These are phyloP conservation scores for Bacidia rubella DNA, from an alignment of 495 filamentous ascomycete genomes.

Conservation along the genomic window DNA sequence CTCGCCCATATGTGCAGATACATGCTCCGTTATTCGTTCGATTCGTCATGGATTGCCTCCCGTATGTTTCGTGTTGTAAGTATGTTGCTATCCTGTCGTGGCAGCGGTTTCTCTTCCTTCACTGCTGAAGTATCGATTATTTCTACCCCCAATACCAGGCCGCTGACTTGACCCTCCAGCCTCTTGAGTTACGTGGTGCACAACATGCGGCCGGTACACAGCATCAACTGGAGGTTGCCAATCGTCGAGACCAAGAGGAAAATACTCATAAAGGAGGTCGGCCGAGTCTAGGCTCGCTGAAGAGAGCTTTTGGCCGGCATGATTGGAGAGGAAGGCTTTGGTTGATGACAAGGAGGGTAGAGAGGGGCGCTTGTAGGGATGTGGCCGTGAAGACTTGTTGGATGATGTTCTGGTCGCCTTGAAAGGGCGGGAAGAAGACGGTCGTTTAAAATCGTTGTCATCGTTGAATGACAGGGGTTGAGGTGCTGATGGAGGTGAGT, in stretches of 20 bases:
- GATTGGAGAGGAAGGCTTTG: conserved; percentile 19
- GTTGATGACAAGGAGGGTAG: conserved; percentile 24
- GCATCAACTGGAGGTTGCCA: conserved; percentile 90
- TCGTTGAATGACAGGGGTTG: conserved; percentile 8
- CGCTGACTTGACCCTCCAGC: conserved; percentile 1
- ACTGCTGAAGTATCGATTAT: conserved; percentile 21
- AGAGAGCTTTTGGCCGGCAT: conserved; percentile 26
- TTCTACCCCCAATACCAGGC: conserved; percentile 8
- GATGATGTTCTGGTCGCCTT: conserved; percentile 17
- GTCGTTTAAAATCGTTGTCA: conserved; percentile 10
- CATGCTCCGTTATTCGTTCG: not conserved
- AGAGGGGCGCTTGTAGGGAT: conserved; percentile 25
- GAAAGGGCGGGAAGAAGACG: conserved; percentile 5
- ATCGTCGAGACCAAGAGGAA: conserved; percentile 75
- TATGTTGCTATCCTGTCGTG: not conserved
- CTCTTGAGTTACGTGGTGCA: conserved; percentile 50
- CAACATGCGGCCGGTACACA: conserved; percentile 83
- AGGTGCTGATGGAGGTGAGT: conserved; percentile 27
- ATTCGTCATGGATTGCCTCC: not conserved
- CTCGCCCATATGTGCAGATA: not conserved
- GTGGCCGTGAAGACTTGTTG: conserved; percentile 18
- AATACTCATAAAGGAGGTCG: conserved; percentile 82
- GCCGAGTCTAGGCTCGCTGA: conserved; percentile 42
- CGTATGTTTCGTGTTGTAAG: not conserved
- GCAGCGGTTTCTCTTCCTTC: not conserved